These are phyloP conservation scores for Pseudisothecium myosuroides DNA, from an alignment of 225 moss, liverwort and hornwort species.

Conservation along the genomic window DNA sequence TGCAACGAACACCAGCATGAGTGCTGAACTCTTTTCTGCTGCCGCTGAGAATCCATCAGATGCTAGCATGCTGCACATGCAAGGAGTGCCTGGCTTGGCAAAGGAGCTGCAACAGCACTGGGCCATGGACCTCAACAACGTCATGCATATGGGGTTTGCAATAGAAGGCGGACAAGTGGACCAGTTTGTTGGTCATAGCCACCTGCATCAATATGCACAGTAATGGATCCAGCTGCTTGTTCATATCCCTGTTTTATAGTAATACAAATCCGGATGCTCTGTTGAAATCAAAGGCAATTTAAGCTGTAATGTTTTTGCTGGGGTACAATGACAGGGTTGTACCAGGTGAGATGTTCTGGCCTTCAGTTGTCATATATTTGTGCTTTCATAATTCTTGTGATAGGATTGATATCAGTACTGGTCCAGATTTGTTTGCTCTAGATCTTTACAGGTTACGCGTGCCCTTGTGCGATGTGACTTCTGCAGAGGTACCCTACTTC, in stretches of 20 bases:
- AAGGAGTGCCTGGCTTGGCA: constrained; percentile 22
- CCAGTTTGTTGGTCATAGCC: constrained; percentile 33
- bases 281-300: neutral
- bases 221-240: constrained; percentile 7
- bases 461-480: neutral
- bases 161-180: constrained; percentile 44
- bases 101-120: constrained; percentile 39
- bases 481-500: neutral
- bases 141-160: constrained; percentile 44
- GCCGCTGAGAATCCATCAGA: constrained; percentile 10
- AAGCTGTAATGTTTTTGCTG: neutral
- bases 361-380: neutral
- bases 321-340: neutral
- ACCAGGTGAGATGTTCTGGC: constrained; percentile 1
- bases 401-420: neutral
- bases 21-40: constrained; percentile 24
- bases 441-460: neutral
- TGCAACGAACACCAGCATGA: constrained; percentile 18
- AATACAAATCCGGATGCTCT: neutral
- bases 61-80: constrained; percentile 19
- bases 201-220: constrained; percentile 34
- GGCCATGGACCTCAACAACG: constrained; percentile 50
- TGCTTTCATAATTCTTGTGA: neutral
- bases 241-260: constrained; percentile 3
- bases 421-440: neutral